Conservation (phyloP, 2,329 filamentous ascomycete genomes). For the Alternaria sp. region DNA sequence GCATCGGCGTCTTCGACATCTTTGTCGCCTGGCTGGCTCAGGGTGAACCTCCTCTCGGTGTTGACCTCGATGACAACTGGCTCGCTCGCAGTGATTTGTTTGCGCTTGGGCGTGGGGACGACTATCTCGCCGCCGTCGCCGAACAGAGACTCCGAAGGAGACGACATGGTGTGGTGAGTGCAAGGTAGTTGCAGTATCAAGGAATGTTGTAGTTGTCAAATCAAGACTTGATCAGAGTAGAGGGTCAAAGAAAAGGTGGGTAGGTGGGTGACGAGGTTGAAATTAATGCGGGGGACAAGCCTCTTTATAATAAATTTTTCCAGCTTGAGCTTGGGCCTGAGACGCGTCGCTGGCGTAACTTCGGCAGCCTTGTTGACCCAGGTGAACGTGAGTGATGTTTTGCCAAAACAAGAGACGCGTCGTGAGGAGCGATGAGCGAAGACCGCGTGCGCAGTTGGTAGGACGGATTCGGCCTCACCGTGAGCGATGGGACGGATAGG, state of each 20-base stretch:
- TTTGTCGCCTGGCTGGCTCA: neutral
- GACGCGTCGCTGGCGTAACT: neutral
- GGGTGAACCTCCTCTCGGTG: neutral
- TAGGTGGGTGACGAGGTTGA: neutral
- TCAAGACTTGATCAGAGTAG: neutral
- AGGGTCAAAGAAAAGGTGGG: neutral
- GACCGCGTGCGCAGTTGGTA: neutral
- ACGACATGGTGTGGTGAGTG: neutral
- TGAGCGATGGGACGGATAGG: neutral
- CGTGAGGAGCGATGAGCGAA: conserved; percentile 6
- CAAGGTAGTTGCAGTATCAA: neutral
- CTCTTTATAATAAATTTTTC: neutral
- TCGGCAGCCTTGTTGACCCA: neutral
- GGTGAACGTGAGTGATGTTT: conserved; percentile 9
- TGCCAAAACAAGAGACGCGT: neutral
- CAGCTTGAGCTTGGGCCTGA: conserved; percentile 2
- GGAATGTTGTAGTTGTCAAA: neutral
- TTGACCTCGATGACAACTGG: neutral
- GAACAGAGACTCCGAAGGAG: neutral
- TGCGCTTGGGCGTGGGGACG: neutral
- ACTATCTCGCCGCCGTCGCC: neutral
- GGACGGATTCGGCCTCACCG: neutral
- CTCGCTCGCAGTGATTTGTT: neutral
- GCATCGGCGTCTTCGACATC: neutral
- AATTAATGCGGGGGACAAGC: neutral